Base-by-base conservation (phyloP, 805 yeast genomes). In the Kodamaea leandrae region DNA sequence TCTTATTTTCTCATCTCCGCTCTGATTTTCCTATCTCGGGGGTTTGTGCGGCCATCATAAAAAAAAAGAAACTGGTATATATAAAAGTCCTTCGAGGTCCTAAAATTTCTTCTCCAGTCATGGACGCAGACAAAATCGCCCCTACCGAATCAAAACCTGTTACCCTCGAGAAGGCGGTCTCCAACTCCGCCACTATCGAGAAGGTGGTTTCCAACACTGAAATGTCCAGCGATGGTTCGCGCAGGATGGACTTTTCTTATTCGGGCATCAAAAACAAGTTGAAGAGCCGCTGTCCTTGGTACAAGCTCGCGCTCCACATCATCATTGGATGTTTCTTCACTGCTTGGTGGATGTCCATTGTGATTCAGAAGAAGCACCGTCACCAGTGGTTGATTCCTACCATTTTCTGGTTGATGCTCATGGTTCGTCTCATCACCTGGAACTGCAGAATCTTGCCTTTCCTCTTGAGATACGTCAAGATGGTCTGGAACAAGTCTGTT, bases 331-430 rank as follows among this genome's bases (percentile, higher is more conserved):
- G 49, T 20, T 55, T 57, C 29, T 57, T 57, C 49, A 55, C 61
- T 3, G 54, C 55, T 1, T 57, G 63, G 61, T 78, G 82, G 82
- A 53, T 77, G 32, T 70, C 79, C 12, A 75, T 78, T 43, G 40
- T 78, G 20, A 72, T 72, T 37, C 82, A 76, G 53, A 52, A 68
- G 5, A 66, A 70, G 45, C 72, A 71, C 34, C 61, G 82, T 41
- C 74, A 60, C 47, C 49, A 67, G 44, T 78, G 83, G 83, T 69
- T 78, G 51, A 74, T 78, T 45, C 83, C 82, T 14, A 77, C 82
- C 3, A 56, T 78, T 15, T 49, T 78, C 34, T 78, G 76, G 72
- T 64, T 71, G 30, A 61, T 68, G 58, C 56, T 77, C 20, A 74
- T 76, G 72, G 64, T 71, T 16, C 63, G 83, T 17, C 59, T 78